Base-by-base conservation (phyloP, 345 rosid species). In the Mangifera indica region DNA sequence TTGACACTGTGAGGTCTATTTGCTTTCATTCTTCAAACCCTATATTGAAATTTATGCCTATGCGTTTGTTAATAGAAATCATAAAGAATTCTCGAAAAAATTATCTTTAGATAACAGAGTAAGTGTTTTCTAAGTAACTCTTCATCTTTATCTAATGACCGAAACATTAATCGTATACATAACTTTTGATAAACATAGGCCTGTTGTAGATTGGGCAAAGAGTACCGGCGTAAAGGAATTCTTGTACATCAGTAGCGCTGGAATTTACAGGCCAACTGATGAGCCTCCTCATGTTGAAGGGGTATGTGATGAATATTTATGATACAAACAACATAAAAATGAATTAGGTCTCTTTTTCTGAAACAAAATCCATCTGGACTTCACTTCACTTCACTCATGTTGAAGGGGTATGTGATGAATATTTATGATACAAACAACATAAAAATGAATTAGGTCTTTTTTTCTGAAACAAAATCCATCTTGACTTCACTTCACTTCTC, bases 281-380 rank as follows among this genome's bases (percentile, higher is more conserved):
- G 93, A 92, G 80, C 99, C 88, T 70, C 99, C 99, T 79, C 98
- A 92, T 59, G 85, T 89, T 62, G 98, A 92, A 91, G 98, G 97
- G 87, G 98, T 89, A 83, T 34, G n/a, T n/a, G 70, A 12, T 37
- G 14, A 66, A 49, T 46, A 68, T n/a, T n/a, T n/a, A n/a, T n/a
- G n/a, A n/a, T n/a, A n/a, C n/a, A n/a, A n/a, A n/a, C n/a, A n/a
- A n/a, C 70, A 60, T 52, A 37, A 66, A n/a, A 48, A 63, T 52
- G 3, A 51, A 10, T 44, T 32, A 56, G 12, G 10, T 7, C 26
- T 17, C 42, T 48, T n/a, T 22, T 1, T 37, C 61, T 74, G 37
- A 59, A 45, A 26, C 51, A 24, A 66, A 22, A 70, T 68, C 66
- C 64, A 37, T 1, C 8, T 3, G 1, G n/a, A n/a, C 37, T 7